Conservation (phyloP, 352 stramenopile species). For the Globisporangium uncinulatum region DNA sequence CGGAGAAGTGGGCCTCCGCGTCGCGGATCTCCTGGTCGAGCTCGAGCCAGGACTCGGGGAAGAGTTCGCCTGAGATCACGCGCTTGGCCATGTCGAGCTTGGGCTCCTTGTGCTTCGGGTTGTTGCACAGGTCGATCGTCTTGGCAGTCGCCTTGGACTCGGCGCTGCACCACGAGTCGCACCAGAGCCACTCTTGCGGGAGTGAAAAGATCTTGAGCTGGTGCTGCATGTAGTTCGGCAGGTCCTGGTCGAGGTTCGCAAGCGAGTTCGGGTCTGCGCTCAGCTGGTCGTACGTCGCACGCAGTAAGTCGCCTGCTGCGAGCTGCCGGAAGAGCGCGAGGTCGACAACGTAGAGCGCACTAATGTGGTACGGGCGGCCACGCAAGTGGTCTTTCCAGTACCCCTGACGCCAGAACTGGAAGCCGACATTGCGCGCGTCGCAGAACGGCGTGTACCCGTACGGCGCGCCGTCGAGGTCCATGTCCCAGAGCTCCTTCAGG, state of each 20-base stretch:
- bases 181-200: slow-evolving; percentile 99
- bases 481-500: slow-evolving; percentile 98
- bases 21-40: slow-evolving; percentile 96
- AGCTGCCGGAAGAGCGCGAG: slow-evolving; percentile 93
- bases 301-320: slow-evolving; percentile 94
- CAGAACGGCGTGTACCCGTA: slow-evolving; percentile 99
- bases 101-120: slow-evolving; percentile 99
- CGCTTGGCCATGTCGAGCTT: slow-evolving; percentile 99
- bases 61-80: slow-evolving; percentile 96
- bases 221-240: slow-evolving; percentile 97
- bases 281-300: slow-evolving; percentile 96
- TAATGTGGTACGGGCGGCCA: slow-evolving; percentile 99
- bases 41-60: slow-evolving; percentile 98
- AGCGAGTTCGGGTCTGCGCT: slow-evolving; percentile 98
- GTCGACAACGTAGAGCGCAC: slow-evolving; percentile 99
- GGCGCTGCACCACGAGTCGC: slow-evolving; percentile 99
- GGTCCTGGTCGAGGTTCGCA: slow-evolving; percentile 98
- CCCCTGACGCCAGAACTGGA: slow-evolving; percentile 97
- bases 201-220: slow-evolving; percentile 97
- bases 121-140: slow-evolving; percentile 99
- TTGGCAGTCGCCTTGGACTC: slow-evolving; percentile 96
- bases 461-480: slow-evolving; percentile 94
- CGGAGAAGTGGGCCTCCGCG: slow-evolving; percentile 23
- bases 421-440: slow-evolving; percentile 95
- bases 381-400: slow-evolving; percentile 98